Evolutionary conservation across 192 early-diverging fungal species (phyloP), one percentile per base, ranked within the genome.

Genomic region (Entomortierella chlamydospora): DNA sequence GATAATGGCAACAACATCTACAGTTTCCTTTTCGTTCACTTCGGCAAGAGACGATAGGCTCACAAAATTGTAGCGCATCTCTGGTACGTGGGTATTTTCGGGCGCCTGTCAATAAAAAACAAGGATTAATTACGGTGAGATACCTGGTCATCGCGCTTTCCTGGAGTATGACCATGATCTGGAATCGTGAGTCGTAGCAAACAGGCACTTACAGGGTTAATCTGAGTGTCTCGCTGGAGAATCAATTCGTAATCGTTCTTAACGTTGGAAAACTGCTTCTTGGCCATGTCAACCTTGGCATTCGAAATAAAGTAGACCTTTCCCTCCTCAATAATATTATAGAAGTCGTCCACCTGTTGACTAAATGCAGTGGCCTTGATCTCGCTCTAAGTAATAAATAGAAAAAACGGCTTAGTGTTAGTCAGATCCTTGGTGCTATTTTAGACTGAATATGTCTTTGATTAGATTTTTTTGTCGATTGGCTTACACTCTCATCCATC

Each of bases 291-390:
- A 41, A 99, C 86, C 82, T 73, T 89, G 57, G 92, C 93, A 53
- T 93, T 91, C 31, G 91, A 92, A 62, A 99, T 71, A 55, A 92
- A 95, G 70, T 95, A 99, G 31, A 86, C 92, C 70, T 91, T 89
- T 60, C 90, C 91, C 15, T 92, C 91, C 53, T 96, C 85, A 23
- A 99, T 74, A 29, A 94, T n/a, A 23, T 93, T 83, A 61, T 91
- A 95, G 64, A 93, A 87, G 26, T 84, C 79, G 67, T 93, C 91
- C 2, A 94, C 95, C 57, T 93, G 89, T 49, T 96, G 93, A 43
- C 92, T 96, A 81, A 99, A 99, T n/a, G 81, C 91, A 2, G 98
- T 98, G 8, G 93, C 97, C 51, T 93, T 91, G 70, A 99, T 98
- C 72, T 98, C 97, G 49, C 95, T 91, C 93, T 94, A 72, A n/a